phyloP scores from a whole-genome alignment of 1,139 yeast genomes.

The Hemisphaericaspora xylofermentans region DNA sequence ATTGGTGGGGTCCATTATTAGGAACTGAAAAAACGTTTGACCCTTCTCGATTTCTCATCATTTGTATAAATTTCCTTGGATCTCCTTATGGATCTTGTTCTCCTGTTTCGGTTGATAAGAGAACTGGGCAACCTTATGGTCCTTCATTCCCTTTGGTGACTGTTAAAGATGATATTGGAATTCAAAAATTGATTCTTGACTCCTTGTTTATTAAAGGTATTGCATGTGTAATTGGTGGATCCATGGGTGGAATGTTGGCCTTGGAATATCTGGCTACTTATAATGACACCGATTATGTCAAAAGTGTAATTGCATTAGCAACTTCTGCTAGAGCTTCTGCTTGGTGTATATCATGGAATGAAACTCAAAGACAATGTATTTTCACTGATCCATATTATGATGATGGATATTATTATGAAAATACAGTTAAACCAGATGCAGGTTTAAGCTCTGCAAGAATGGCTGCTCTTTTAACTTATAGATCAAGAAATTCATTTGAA shows the following conservation, averaged over 20 bases:
- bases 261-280: slow-evolving; percentile 75
- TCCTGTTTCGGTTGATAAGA: slow-evolving; percentile 75
- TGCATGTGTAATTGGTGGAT: slow-evolving; percentile 91
- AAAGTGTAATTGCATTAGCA: slow-evolving; percentile 77
- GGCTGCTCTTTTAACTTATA: slow-evolving; percentile 90
- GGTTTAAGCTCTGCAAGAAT: slow-evolving; percentile 97
- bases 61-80: slow-evolving; percentile 88
- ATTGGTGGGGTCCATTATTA: slow-evolving; percentile 98
- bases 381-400: slow-evolving; percentile 91
- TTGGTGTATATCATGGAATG: slow-evolving; percentile 99
- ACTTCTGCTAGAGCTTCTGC: slow-evolving; percentile 95
- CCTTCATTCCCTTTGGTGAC: slow-evolving; percentile 95
- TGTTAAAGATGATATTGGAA: slow-evolving; percentile 81
- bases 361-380: slow-evolving; percentile 93
- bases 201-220: slow-evolving; percentile 72
- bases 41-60: slow-evolving; percentile 78
- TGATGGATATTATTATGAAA: slow-evolving; percentile 78
- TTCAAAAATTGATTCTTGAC: slow-evolving; percentile 74
- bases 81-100: slow-evolving; percentile 97
- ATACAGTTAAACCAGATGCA: slow-evolving; percentile 62
- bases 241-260: slow-evolving; percentile 99
- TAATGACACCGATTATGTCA: slow-evolving; percentile 70
- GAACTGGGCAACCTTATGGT: slow-evolving; percentile 76
- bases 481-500: slow-evolving; percentile 91
- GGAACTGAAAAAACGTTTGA: slow-evolving; percentile 90